These are phyloP conservation scores for Pythium rhizo-oryzae DNA, from an alignment of 352 stramenopile species.

Conservation along the genomic window DNA sequence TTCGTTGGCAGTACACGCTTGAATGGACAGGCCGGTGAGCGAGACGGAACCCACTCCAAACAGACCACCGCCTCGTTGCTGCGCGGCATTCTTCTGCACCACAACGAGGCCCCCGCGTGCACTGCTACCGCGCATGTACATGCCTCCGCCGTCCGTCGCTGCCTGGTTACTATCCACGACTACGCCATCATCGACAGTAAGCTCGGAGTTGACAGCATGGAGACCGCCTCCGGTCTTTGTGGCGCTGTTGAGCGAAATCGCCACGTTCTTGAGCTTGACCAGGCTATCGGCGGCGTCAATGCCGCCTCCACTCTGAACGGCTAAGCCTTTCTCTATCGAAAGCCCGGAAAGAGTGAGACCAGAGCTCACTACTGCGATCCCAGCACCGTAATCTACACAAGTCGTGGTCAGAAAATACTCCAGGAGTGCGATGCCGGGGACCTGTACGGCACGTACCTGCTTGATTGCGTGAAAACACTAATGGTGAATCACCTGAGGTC, in stretches of 20 bases:
- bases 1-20: conserved; percentile 16
- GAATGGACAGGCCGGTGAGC: neutral
- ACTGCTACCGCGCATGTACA: conserved; percentile 8
- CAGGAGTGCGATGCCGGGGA: no score
- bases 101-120: neutral
- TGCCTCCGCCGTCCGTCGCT: conserved; percentile 3
- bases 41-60: neutral
- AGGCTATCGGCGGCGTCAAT: neutral
- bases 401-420: no score
- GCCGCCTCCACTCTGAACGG: conserved; percentile 9
- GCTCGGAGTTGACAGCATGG: neutral
- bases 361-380: neutral
- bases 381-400: conserved; percentile 19
- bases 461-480: conserved; percentile 2
- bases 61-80: conserved; percentile 15
- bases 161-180: conserved; percentile 11
- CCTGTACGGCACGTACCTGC: conserved; percentile 23
- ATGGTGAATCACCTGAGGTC: neutral
- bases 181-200: neutral
- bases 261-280: conserved; percentile 5
- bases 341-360: neutral
- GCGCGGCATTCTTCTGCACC: conserved; percentile 8
- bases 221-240: conserved; percentile 8
- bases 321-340: conserved; percentile 1
- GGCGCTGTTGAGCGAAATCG: conserved; percentile 10